Evolutionary conservation across 129 eudicot species (phyloP).

Genomic region (Helianthus tuberosus): DNA sequence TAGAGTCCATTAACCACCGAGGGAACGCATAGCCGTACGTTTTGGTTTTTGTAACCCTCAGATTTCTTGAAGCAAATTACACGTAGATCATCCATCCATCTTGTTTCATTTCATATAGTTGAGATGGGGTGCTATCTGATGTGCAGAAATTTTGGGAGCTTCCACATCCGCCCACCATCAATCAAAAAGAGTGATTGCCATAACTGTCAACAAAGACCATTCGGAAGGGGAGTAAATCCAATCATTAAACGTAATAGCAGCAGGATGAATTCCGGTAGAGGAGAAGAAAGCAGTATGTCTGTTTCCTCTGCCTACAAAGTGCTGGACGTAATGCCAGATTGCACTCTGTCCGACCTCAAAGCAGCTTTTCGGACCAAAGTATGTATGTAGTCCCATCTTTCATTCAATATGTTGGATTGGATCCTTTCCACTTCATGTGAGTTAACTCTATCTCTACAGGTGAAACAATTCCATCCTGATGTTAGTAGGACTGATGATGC

Average conservation of each 20-base stretch:
- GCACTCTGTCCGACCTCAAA: constrained; percentile 68
- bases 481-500: constrained; percentile 48
- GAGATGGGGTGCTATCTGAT: constrained; percentile 15
- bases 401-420: too few relatives aligned
- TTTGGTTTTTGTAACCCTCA: too few relatives aligned
- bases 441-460: constrained; percentile 37
- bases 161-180: constrained; percentile 18
- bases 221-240: constrained; percentile 10
- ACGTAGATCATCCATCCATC: too few relatives aligned
- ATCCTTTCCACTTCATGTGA: too few relatives aligned
- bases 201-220: constrained; percentile 20
- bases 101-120: too few relatives aligned
- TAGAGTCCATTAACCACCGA: too few relatives aligned
- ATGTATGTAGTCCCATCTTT: not conserved
- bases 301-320: constrained; percentile 60
- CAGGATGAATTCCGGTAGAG: constrained; percentile 30
- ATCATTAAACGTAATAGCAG: constrained; percentile 17
- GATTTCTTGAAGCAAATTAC: too few relatives aligned
- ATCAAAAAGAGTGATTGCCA: constrained; percentile 7
- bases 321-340: constrained; percentile 65
- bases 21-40: too few relatives aligned
- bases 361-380: constrained; percentile 94
- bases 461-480: constrained; percentile 96
- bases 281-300: constrained; percentile 50
- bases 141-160: constrained; percentile 18